phyloP scores from a whole-genome alignment of 495 filamentous ascomycete genomes.

The Pyrenula aspistea region DNA sequence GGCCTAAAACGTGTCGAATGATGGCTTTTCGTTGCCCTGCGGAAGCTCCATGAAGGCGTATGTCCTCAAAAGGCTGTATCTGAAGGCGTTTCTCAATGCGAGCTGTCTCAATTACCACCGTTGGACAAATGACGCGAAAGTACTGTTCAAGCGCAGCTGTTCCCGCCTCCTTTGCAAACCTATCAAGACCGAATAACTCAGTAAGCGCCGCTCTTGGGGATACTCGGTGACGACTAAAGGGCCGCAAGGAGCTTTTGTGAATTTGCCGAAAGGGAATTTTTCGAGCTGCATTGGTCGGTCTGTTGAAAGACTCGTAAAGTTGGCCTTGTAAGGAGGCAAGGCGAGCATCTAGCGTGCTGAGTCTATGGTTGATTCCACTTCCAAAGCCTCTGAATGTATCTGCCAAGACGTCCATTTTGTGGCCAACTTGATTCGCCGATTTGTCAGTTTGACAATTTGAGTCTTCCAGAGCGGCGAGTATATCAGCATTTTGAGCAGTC shows the following conservation, averaged over 20 bases:
- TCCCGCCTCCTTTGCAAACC: not conserved
- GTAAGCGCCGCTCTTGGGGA: not conserved
- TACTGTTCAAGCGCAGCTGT: not conserved
- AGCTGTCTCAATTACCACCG: not conserved
- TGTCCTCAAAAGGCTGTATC: not conserved
- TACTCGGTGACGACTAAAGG: not conserved
- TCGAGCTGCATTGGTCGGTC: not conserved
- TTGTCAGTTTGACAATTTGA: not conserved
- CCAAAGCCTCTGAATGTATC: not conserved
- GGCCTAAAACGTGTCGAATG: not conserved
- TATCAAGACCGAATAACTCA: not conserved
- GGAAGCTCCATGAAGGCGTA: not conserved
- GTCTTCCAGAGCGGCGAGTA: not conserved
- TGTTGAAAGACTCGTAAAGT: not conserved
- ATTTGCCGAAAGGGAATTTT: not conserved
- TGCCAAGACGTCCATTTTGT: not conserved
- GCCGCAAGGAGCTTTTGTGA: not conserved
- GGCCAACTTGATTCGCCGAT: not conserved
- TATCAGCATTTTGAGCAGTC: not conserved
- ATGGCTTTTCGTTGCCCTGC: not conserved
- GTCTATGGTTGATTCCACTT: not conserved
- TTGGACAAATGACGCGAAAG: not conserved
- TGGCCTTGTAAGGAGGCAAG: not conserved
- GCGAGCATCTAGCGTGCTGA: not conserved
- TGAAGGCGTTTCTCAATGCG: not conserved